Evolutionary conservation across 148 eudicot species (phyloP).

Genomic region (Chenopodium berlandieri): DNA sequence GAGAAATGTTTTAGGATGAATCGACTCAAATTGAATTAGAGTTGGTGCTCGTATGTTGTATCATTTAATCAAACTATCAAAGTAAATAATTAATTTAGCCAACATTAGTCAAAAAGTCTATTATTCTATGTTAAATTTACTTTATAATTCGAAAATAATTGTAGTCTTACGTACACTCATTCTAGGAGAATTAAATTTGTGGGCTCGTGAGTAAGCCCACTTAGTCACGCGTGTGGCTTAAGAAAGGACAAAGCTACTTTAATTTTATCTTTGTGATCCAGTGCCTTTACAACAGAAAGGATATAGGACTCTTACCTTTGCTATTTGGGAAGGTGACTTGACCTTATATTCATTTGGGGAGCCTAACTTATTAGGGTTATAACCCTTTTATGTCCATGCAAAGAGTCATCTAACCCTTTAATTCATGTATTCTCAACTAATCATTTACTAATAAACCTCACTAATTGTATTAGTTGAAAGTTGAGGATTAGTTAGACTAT

Average conservation of each 20-base stretch:
- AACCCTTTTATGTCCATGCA: constrained; percentile 3
- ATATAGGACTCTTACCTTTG: constrained; percentile 1
- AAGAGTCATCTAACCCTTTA: constrained; percentile 3
- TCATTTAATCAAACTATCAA: no score
- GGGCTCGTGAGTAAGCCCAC: constrained; percentile 19
- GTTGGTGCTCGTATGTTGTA: no score
- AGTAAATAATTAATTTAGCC: no score
- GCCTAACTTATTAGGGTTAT: constrained; percentile 4
- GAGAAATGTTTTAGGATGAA: no score
- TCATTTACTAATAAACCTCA: not conserved
- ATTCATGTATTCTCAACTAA: not conserved
- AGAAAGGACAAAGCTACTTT: constrained; percentile 19
- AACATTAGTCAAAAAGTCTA: no score
- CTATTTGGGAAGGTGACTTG: not conserved
- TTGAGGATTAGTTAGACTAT: not conserved
- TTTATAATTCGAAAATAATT: no score
- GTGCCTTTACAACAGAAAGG: constrained; percentile 2
- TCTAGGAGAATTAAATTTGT: not conserved
- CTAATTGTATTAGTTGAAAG: not conserved
- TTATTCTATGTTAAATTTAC: no score
- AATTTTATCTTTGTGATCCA: not conserved
- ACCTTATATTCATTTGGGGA: constrained; percentile 18
- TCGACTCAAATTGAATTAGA: no score
- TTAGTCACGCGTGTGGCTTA: constrained; percentile 27
- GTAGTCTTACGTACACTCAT: no score